Base-by-base conservation (phyloP, 2,329 filamentous ascomycete species). In the Dryadomyces quercus-mongolicae region DNA sequence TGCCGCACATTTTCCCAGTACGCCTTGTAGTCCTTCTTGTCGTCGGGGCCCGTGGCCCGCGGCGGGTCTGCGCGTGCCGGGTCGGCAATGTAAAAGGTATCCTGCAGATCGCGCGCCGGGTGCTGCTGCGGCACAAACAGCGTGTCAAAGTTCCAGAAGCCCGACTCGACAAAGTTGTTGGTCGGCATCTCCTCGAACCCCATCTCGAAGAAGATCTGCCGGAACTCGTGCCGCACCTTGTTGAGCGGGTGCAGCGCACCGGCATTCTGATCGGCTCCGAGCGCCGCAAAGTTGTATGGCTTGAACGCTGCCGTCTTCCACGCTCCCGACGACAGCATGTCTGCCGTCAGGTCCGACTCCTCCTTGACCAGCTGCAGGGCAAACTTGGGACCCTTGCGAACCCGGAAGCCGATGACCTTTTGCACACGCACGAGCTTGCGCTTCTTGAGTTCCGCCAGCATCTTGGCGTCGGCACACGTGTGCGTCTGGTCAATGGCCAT, bases 101-200 rank as follows among this genome's bases (percentile, higher is more conserved):
- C 93, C 76, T 98, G 93, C 61, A 96, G 78, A 68, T 98, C 93
- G 67, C 93, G 88, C 56, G 93, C 93, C 52, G 93, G 93, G 70
- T 98, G 93, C 77, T 98, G 93, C 72, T 95, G 93, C 34, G 92
- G 92, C 53, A 97, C 92, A 70, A 92, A 96, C 59, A 98, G 88
- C 22, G 91, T 84, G 66, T 97, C 92, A 70, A 97, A 97, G 72
- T 97, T 97, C 90, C 93, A 98, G 83, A 97, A 96, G 49, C 92
- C 91, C 13, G 91, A 92, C 73, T 98, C 93, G 59, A 97, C 91
- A 67, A 85, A 96, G 68, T 88, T 82, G 71, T 86, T 86, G 51
- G 92, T 96, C 15, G 91, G 88, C 93, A 98, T 97, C 75, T 98
- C 93, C 65, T 92, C 85, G 74, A 97, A 98, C 53, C 92, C 93